Evolutionary conservation across 441 rosid species (phyloP).

Genomic region (Gossypium trilobum): DNA sequence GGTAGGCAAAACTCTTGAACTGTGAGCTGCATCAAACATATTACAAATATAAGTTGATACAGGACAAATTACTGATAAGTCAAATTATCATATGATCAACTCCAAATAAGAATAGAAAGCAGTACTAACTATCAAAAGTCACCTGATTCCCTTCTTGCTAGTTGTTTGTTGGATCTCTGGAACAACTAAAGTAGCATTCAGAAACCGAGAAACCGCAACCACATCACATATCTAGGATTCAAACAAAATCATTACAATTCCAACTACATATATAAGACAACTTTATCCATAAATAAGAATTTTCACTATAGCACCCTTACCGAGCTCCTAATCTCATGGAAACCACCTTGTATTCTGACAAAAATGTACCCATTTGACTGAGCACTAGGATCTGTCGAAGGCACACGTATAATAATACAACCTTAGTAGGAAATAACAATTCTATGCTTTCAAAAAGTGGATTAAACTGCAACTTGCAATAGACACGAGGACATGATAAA

Average conservation of each 20-base stretch:
- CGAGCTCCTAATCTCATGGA: conserved; percentile 93
- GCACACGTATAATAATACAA: conserved; percentile 1
- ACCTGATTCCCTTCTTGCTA: conserved; percentile 97
- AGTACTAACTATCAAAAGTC: conserved; percentile 3
- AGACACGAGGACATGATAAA: background rate
- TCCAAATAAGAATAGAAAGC: background rate
- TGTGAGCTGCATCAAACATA: conserved; percentile 58
- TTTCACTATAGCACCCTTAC: conserved; percentile 34
- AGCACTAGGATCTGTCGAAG: conserved; percentile 45
- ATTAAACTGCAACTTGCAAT: background rate
- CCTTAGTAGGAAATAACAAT: background rate
- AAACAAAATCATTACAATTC: conserved; percentile 11
- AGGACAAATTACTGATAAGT: background rate
- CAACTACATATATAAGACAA: background rate
- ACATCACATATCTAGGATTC: conserved; percentile 15
- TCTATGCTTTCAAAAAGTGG: background rate
- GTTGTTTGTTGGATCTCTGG: conserved; percentile 98
- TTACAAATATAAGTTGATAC: conserved; percentile 7
- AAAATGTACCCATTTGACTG: conserved; percentile 67
- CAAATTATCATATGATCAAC: background rate
- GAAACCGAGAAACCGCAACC: conserved; percentile 49
- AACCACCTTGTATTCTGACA: conserved; percentile 96
- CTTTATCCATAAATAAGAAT: background rate
- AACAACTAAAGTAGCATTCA: conserved; percentile 79
- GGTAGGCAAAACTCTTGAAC: conserved; percentile 94